Conservation (phyloP, 2,329 filamentous ascomycete genomes). For the Aspergillus candidus region DNA sequence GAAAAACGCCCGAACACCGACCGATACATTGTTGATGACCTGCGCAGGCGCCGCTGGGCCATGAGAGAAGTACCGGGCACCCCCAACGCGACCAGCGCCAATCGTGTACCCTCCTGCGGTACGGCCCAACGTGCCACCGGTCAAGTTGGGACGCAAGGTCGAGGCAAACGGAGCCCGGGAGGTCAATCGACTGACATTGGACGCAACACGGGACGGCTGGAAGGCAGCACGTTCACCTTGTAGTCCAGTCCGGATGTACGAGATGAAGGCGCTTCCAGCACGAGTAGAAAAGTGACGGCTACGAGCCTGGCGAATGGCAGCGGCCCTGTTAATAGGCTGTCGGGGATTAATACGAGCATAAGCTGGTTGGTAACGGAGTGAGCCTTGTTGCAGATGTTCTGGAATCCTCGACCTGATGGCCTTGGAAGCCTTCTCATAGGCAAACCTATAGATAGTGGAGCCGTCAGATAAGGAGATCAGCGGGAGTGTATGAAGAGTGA, state of each 20-base stretch:
- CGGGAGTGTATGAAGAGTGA: conserved; percentile 7
- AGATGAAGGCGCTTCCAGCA: conserved; percentile 44
- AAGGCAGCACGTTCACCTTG: conserved; percentile 48
- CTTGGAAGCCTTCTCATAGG: conserved; percentile 43
- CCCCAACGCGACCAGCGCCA: conserved; percentile 63
- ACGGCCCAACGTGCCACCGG: conserved; percentile 75
- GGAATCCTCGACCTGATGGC: conserved; percentile 39
- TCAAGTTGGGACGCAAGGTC: conserved; percentile 84
- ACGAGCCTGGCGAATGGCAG: conserved; percentile 58
- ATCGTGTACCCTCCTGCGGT: conserved; percentile 83
- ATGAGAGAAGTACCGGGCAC: conserved; percentile 84
- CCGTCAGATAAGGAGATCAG: conserved; percentile 17
- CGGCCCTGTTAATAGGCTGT: conserved; percentile 57
- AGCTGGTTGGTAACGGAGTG: conserved; percentile 53
- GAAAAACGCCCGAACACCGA: conserved; percentile 85
- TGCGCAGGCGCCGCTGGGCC: conserved; percentile 77
- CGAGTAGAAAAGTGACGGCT: conserved; percentile 59
- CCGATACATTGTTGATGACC: conserved; percentile 90
- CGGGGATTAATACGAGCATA: conserved; percentile 52
- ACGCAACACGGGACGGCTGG: conserved; percentile 51
- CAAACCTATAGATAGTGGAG: conserved; percentile 32
- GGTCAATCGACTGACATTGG: conserved; percentile 57
- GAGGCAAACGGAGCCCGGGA: conserved; percentile 80
- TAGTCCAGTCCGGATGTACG: conserved; percentile 37
- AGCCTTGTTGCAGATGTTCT: conserved; percentile 32